These are phyloP conservation scores for Arachis stenosperma DNA, from an alignment of 306 rosid genomes.

Conservation along the genomic window DNA sequence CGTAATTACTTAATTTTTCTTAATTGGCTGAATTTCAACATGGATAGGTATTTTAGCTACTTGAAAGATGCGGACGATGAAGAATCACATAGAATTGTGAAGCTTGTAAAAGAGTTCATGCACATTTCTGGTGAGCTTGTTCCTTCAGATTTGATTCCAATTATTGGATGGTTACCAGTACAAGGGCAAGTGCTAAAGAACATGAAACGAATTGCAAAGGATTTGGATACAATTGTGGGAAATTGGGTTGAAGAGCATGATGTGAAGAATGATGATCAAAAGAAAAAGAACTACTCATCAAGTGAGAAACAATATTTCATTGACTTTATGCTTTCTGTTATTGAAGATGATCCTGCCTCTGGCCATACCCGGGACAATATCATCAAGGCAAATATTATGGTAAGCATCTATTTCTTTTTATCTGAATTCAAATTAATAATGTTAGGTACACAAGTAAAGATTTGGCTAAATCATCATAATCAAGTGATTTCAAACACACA, in stretches of 20 bases:
- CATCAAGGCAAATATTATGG: conserved; percentile 53
- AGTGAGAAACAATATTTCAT: conserved; percentile 55
- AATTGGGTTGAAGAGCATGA: conserved; percentile 61
- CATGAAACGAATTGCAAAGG: conserved; percentile 57
- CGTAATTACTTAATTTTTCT: no score
- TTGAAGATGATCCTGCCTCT: conserved; percentile 47
- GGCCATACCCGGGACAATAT: conserved; percentile 49
- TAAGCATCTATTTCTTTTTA: conserved; percentile 12
- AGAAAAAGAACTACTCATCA: not conserved
- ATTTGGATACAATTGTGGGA: conserved; percentile 47
- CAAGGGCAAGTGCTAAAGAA: conserved; percentile 42
- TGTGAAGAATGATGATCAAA: not conserved
- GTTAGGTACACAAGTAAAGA: no score
- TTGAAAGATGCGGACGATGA: conserved; percentile 45
- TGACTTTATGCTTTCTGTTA: conserved; percentile 52
- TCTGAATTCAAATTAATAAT: not conserved
- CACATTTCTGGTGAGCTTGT: conserved; percentile 47
- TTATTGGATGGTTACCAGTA: conserved; percentile 51
- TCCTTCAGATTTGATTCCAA: conserved; percentile 51
- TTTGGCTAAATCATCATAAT: no score
- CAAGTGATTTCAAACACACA: no score
- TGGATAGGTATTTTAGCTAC: conserved; percentile 44
- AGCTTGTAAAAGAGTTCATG: conserved; percentile 54
- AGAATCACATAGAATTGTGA: conserved; percentile 49
- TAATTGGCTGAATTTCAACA: no score